phyloP scores from a whole-genome alignment of 139 green algal species.

The Chlorella sp. region DNA sequence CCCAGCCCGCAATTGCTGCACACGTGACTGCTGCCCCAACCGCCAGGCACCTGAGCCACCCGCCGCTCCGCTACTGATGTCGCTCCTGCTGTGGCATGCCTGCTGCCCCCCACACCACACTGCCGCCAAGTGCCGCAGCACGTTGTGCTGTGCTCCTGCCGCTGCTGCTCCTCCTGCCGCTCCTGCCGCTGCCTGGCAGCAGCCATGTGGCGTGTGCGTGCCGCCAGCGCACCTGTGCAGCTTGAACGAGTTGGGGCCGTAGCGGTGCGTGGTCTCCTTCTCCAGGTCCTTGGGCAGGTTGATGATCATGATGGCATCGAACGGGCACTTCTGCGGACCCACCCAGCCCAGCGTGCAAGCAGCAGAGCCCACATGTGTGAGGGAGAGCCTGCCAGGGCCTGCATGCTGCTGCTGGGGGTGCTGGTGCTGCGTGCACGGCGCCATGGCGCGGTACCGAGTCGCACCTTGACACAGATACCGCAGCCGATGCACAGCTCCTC shows the following conservation, averaged over 20 bases:
- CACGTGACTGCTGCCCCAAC: too few relatives aligned
- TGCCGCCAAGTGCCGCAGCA: too few relatives aligned
- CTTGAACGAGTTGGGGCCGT: slow-evolving; percentile 99
- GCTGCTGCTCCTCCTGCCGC: slow-evolving; percentile 1
- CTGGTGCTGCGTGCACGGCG: too few relatives aligned
- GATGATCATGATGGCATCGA: slow-evolving; percentile 99
- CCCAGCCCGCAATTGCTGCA: too few relatives aligned
- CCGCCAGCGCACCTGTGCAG: slow-evolving; percentile 75
- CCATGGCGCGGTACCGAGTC: too few relatives aligned
- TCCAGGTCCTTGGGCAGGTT: slow-evolving; percentile 98
- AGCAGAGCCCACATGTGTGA: too few relatives aligned
- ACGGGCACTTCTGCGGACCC: slow-evolving; percentile 91
- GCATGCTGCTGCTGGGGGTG: too few relatives aligned
- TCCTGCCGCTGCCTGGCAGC: neutral
- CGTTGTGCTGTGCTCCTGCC: too few relatives aligned
- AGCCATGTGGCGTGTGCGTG: neutral
- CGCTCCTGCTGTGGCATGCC: neutral
- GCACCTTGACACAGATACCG: slow-evolving; percentile 98
- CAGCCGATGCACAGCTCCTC: slow-evolving; percentile 99
- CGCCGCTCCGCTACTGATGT: neutral
- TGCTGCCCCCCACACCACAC: neutral
- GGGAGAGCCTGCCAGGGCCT: too few relatives aligned
- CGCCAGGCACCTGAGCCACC: too few relatives aligned
- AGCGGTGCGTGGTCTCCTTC: slow-evolving; percentile 95
- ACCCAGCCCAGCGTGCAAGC: neutral